A percentile compares a stretch with the other conserved stretches of the same genome.
Conservation (phyloP, 495 filamentous ascomycete species). For the Penicillium longicatenatum region DNA sequence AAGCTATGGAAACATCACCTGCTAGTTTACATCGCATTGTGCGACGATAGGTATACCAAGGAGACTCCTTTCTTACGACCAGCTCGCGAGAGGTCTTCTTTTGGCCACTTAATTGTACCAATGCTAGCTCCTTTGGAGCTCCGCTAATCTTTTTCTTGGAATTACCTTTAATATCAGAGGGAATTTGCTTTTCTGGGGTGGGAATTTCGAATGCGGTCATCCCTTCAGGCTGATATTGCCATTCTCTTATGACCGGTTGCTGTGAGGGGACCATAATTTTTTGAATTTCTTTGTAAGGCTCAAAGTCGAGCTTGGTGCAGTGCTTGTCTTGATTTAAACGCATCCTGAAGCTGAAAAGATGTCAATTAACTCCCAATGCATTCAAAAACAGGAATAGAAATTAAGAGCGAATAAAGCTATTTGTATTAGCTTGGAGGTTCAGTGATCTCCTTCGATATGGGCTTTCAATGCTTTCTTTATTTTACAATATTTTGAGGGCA, state of each 20-base stretch:
- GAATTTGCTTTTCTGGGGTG: no score
- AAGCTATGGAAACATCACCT: conserved; percentile 13
- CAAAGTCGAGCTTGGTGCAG: conserved; percentile 12
- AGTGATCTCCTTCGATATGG: no score
- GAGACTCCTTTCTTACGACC: conserved; percentile 15
- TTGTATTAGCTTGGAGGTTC: no score
- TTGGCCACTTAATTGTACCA: conserved; percentile 7
- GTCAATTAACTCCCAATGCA: no score
- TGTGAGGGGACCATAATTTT: conserved; percentile 2
- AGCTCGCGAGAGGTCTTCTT: conserved; percentile 1
- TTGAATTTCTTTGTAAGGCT: conserved; percentile 3
- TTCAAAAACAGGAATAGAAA: no score
- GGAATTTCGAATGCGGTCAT: conserved; percentile 3
- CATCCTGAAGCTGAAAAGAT: no score
- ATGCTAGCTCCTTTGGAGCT: conserved; percentile 2
- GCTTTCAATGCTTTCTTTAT: no score
- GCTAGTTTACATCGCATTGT: conserved; percentile 8
- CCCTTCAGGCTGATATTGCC: not conserved
- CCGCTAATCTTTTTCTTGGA: conserved; percentile 9
- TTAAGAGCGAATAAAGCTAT: no score
- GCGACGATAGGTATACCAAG: conserved; percentile 19
- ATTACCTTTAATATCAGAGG: no score
- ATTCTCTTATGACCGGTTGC: conserved; percentile 5
- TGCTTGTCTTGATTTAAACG: conserved; percentile 8
- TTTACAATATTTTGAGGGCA: no score